These are phyloP conservation scores for Dillenia suffruticosa DNA, from an alignment of 164 flowering plant genomes.

Conservation along the genomic window DNA sequence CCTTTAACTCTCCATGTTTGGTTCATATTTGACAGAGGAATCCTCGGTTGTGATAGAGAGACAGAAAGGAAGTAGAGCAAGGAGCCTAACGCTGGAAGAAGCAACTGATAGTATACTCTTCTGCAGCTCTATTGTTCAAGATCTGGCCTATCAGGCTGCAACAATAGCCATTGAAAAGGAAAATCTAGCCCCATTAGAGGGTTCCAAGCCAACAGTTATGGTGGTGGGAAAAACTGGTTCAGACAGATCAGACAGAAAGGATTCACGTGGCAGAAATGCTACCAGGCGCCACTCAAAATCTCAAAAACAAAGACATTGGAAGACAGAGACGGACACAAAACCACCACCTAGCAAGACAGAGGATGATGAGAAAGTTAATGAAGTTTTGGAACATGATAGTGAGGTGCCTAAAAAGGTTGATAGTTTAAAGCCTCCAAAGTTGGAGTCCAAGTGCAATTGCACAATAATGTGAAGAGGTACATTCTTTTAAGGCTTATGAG, in stretches of 20 bases:
- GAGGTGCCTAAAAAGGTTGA: constrained; percentile 41
- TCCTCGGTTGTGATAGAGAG: constrained; percentile 50
- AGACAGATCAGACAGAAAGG: constrained; percentile 34
- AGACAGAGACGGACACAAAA: constrained; percentile 38
- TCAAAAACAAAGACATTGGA: constrained; percentile 46
- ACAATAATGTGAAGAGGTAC: constrained; percentile 56
- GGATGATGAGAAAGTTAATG: constrained; percentile 35
- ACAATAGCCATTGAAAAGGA: constrained; percentile 73
- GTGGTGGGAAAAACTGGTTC: constrained; percentile 46
- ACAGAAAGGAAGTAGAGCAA: constrained; percentile 33
- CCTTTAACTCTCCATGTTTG: neutral
- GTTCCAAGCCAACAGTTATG: constrained; percentile 51
- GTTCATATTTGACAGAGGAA: constrained; percentile 45
- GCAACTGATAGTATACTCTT: constrained; percentile 90
- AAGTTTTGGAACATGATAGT: constrained; percentile 27
- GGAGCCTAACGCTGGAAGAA: constrained; percentile 87
- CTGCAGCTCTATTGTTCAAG: constrained; percentile 85
- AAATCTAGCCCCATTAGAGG: constrained; percentile 35
- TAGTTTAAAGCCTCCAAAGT: constrained; percentile 61
- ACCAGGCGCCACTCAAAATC: constrained; percentile 49
- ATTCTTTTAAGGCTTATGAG: neutral
- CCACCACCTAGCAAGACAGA: constrained; percentile 27
- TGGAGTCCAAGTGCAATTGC: constrained; percentile 92
- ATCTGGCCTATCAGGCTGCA: constrained; percentile 81
- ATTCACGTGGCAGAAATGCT: constrained; percentile 27